Evolutionary conservation across 1,284 basidiomycete species (phyloP).

Genomic region (Volvariella volvacea): DNA sequence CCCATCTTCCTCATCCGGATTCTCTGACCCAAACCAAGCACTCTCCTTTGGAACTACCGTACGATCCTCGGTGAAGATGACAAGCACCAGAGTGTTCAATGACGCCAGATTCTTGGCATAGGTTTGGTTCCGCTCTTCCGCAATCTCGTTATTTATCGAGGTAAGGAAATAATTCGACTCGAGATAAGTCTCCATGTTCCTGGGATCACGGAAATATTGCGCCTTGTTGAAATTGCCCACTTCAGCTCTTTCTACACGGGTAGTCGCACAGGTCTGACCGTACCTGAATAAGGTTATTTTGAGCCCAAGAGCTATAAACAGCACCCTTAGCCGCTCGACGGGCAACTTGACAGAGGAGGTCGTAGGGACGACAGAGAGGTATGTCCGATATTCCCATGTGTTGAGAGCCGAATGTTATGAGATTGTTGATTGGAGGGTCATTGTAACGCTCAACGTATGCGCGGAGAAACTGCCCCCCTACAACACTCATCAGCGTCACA

Average conservation of each 20-base stretch:
- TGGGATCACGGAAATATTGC: slow-evolving; percentile 90
- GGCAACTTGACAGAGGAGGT: slow-evolving; percentile 74
- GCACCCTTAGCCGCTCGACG: slow-evolving; percentile 66
- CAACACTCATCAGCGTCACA: slow-evolving; percentile 1
- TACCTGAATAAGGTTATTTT: slow-evolving; percentile 76
- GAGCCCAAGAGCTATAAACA: slow-evolving; percentile 81
- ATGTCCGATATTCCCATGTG: slow-evolving; percentile 84
- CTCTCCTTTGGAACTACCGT: slow-evolving; percentile 81
- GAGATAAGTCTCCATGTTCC: slow-evolving; percentile 68
- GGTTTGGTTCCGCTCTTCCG: slow-evolving; percentile 44
- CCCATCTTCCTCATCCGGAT: slow-evolving; percentile 26
- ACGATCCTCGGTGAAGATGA: slow-evolving; percentile 64
- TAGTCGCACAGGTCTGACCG: slow-evolving; percentile 11
- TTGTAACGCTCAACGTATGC: slow-evolving; percentile 87
- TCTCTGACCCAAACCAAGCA: slow-evolving; percentile 78
- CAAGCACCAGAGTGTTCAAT: slow-evolving; percentile 56
- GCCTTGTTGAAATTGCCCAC: slow-evolving; percentile 41
- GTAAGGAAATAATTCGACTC: slow-evolving; percentile 64
- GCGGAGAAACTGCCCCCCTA: slow-evolving; percentile 84
- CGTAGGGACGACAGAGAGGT: slow-evolving; percentile 63
- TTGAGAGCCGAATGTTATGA: slow-evolving; percentile 85
- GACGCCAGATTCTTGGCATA: slow-evolving; percentile 56
- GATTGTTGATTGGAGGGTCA: slow-evolving; percentile 69
- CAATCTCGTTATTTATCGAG: slow-evolving; percentile 70
- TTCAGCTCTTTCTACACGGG: neutral